Conservation (phyloP, 306 rosid genomes). For the Mucuna pruriens region DNA sequence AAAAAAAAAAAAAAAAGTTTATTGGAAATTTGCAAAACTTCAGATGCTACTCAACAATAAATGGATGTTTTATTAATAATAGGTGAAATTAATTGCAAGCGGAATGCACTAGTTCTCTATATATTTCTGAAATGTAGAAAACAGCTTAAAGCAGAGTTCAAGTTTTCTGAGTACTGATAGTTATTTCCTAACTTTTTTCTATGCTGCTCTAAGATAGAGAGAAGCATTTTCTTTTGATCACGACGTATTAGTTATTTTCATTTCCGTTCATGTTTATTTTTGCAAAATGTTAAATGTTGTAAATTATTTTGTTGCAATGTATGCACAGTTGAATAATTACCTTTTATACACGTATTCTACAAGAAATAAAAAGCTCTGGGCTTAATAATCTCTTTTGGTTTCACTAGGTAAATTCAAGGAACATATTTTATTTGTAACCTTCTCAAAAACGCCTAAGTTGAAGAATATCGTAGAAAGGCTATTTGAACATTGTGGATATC, state of each 20-base stretch:
- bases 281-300: background rate
- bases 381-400: background rate
- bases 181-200: background rate
- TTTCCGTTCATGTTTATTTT: background rate
- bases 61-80: background rate
- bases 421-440: background rate
- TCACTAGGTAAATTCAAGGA: conserved; percentile 1
- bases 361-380: too few relatives aligned
- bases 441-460: background rate
- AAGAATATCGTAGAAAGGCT: background rate
- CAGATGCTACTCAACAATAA: too few relatives aligned
- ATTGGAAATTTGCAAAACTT: too few relatives aligned
- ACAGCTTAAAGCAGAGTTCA: background rate
- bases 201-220: background rate
- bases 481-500: background rate
- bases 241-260: background rate
- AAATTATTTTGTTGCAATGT: background rate
- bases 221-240: background rate
- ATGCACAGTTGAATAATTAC: too few relatives aligned
- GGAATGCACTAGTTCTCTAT: background rate
- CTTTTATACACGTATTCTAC: too few relatives aligned
- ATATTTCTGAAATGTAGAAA: background rate
- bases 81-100: background rate
- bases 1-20: background rate
- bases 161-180: background rate